A percentile compares a stretch with the other conserved stretches of the same genome.
phyloP scores from a whole-genome alignment of 345 rosid species.

The Gynandropsis gynandra region DNA sequence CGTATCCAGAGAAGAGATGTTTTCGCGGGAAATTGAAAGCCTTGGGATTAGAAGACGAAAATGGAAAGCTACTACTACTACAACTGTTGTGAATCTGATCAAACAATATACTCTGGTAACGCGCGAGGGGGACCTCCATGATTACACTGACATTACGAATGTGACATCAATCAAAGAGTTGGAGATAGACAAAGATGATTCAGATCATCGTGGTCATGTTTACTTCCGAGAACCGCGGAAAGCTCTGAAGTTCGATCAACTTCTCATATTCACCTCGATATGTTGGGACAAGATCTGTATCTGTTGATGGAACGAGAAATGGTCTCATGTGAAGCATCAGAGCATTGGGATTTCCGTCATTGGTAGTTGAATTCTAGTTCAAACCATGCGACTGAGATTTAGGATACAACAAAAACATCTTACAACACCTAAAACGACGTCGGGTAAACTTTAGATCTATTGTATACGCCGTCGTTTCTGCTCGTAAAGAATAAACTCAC shows the following conservation, averaged over 20 bases:
- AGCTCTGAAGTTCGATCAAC: neutral
- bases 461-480: too few relatives aligned
- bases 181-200: slow-evolving; percentile 13
- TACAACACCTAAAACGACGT: too few relatives aligned
- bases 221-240: neutral
- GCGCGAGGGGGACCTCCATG: slow-evolving; percentile 53
- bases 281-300: too few relatives aligned
- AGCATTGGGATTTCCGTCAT: too few relatives aligned
- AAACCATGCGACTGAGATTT: too few relatives aligned
- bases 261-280: neutral
- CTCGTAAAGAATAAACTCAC: too few relatives aligned
- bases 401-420: too few relatives aligned
- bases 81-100: slow-evolving; percentile 31
- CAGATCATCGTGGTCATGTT: slow-evolving; percentile 17
- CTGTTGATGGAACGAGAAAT: too few relatives aligned
- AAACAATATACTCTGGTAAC: slow-evolving; percentile 36
- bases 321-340: too few relatives aligned
- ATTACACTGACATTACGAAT: neutral
- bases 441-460: too few relatives aligned
- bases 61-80: slow-evolving; percentile 22
- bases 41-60: slow-evolving; percentile 21
- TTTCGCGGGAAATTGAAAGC: slow-evolving; percentile 23
- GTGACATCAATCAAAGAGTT: slow-evolving; percentile 8
- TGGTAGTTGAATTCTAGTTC: too few relatives aligned
- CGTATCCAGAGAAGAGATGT: slow-evolving; percentile 32